Percentiles rank a stretch among this genome's conserved stretches.
Conservation (phyloP, 2,329 filamentous ascomycete species). For the Ophiocordyceps unilateralis region DNA sequence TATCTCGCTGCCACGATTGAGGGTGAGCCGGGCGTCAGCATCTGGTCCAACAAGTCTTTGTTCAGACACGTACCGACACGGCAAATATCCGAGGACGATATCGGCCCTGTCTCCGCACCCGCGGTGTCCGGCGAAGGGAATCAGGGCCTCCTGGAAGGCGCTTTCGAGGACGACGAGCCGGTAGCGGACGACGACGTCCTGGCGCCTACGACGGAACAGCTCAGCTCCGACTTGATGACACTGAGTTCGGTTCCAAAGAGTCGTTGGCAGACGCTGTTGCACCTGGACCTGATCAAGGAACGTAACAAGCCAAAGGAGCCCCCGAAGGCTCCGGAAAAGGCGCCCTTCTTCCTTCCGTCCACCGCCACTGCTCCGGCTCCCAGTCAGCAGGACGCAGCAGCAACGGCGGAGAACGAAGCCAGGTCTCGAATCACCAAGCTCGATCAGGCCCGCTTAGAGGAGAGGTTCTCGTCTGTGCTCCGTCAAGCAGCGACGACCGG, state of each 20-base stretch:
- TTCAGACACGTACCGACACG: conserved; percentile 79
- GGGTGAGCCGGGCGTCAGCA: conserved; percentile 68
- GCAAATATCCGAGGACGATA: conserved; percentile 64
- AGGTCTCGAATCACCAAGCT: conserved; percentile 54
- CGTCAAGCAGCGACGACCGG: conserved; percentile 32
- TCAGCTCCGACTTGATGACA: conserved; percentile 70
- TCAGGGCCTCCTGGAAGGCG: conserved; percentile 56
- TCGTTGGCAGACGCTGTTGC: conserved; percentile 84
- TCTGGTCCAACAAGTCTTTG: conserved; percentile 89
- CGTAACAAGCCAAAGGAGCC: conserved; percentile 89
- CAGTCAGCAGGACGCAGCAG: conserved; percentile 12
- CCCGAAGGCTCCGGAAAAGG: conserved; percentile 82
- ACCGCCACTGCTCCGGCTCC: conserved; percentile 29
- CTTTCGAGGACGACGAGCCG: conserved; percentile 42
- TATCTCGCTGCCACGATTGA: conserved; percentile 83
- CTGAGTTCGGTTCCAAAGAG: conserved; percentile 79
- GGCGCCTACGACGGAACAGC: conserved; percentile 50
- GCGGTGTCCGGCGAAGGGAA: conserved; percentile 73
- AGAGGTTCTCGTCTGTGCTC: conserved; percentile 40
- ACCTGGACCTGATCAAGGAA: conserved; percentile 81
- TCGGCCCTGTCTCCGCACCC: conserved; percentile 47
- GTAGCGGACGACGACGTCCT: conserved; percentile 36
- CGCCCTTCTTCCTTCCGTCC: conserved; percentile 83
- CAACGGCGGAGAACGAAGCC: conserved; percentile 23
- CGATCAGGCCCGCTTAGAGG: conserved; percentile 38